Evolutionary conservation across 2,329 filamentous ascomycete species (phyloP), one percentile per base, ranked within the genome.

Genomic region (Hypoxylon sp.): DNA sequence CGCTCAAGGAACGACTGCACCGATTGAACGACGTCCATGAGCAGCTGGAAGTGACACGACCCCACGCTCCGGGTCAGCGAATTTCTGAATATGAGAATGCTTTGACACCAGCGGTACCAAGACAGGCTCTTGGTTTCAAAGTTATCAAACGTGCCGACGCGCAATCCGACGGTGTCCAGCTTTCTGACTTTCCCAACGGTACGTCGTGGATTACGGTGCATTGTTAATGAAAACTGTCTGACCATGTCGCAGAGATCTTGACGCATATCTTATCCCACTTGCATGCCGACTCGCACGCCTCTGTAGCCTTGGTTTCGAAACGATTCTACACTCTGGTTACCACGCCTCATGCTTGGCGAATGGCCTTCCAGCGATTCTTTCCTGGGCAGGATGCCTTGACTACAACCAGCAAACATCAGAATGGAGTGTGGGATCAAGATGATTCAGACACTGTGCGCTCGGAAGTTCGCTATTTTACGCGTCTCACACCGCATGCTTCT

Each of bases 201-300:
- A 81, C 72, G 85, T 75, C 5, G 38, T 75, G 67, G 24, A 49
- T 49, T 7, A 33, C 57, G 50, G 53, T 20, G 26, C 32, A 54
- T 28, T 53, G 22, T 67, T 50, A 33, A 64, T 71, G 67, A 55
- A 44, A 20, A 46, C 44, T 55, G 54, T 61, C 70, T 74, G 61
- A 77, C 75, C 55, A 14, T 45, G 22, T 50, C 61, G 33, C 78
- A 97, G 96, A 99, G 84, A 90, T 98, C 61, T 79, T 98, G 78
- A 97, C 93, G 9, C 93, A 97, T 74, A 89, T 97, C 30, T 81
- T 98, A 61, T 97, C 96, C 38, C 92, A 98, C 80, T 83, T 99
- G 54, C 91, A 94, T 53, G 93, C 94, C 8, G 88, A 92, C 67
- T 93, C 95, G 22, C 87, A 98, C 72, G 89, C 91, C 16, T 87